Conservation (phyloP, 768 basidiomycete genomes). For the Lactifluus echinatus region DNA sequence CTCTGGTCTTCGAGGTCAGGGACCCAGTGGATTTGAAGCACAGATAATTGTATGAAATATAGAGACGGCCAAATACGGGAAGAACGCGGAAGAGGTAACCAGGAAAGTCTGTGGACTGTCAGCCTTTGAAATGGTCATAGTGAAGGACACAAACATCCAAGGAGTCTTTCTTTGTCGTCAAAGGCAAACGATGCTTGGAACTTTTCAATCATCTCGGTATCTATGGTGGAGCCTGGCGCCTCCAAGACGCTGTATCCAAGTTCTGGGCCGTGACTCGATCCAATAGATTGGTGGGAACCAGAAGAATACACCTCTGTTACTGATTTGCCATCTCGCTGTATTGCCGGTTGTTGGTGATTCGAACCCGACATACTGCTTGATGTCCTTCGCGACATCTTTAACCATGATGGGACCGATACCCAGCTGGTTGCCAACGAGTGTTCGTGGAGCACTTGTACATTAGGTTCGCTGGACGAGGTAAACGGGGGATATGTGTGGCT, state of each 20-base stretch:
- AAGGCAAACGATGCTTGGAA: conserved; percentile 80
- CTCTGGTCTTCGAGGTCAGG: conserved; percentile 72
- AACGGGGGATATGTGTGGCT: conserved; percentile 19
- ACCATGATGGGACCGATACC: conserved; percentile 21
- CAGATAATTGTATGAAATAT: conserved; percentile 85
- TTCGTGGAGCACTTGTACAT: conserved; percentile 6
- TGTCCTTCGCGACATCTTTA: conserved; percentile 14
- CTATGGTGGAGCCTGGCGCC: conserved; percentile 51
- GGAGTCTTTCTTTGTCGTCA: conserved; percentile 74
- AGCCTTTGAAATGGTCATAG: conserved; percentile 1
- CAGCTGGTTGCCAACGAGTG: conserved; percentile 14
- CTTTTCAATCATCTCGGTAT: conserved; percentile 60
- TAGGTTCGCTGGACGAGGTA: conserved; percentile 3
- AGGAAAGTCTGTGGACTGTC: conserved; percentile 58
- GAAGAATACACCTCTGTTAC: conserved; percentile 31
- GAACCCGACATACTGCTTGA: background rate
- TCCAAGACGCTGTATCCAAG: conserved; percentile 66
- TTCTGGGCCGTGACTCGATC: conserved; percentile 26
- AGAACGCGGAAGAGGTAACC: conserved; percentile 85
- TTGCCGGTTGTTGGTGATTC: background rate
- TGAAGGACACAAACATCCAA: conserved; percentile 64
- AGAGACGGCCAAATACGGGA: conserved; percentile 84
- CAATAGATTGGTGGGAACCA: conserved; percentile 22
- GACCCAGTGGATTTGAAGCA: conserved; percentile 90
- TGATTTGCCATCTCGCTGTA: conserved; percentile 7